phyloP scores from a whole-genome alignment of 2,329 filamentous ascomycete species.

The Aspergillus latus region DNA sequence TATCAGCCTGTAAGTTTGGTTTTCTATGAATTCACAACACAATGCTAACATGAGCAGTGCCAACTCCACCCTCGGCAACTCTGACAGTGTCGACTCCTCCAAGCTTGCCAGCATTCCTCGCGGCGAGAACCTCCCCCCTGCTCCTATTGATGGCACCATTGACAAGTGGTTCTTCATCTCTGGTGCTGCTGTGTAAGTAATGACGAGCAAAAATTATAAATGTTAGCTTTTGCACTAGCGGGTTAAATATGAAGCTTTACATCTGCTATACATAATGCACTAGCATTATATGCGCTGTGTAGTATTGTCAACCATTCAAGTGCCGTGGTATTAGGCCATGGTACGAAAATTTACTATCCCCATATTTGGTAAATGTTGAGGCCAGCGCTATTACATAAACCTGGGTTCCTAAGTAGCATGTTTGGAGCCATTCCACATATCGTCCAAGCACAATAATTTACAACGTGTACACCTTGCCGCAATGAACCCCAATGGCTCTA shows the following conservation, averaged over 20 bases:
- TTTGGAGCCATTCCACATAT: too few species aligned
- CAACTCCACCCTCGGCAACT: slow-evolving; percentile 78
- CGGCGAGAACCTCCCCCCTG: slow-evolving; percentile 76
- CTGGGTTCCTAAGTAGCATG: too few species aligned
- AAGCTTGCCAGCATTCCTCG: slow-evolving; percentile 74
- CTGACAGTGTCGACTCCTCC: slow-evolving; percentile 66
- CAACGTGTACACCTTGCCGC: neutral
- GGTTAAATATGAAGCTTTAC: slow-evolving; percentile 10
- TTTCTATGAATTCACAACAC: neutral
- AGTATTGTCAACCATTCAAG: neutral
- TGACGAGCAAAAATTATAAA: slow-evolving; percentile 28
- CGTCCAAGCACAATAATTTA: neutral
- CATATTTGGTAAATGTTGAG: too few species aligned
- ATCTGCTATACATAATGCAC: slow-evolving; percentile 6
- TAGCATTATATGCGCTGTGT: neutral
- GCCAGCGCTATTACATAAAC: too few species aligned
- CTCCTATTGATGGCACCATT: slow-evolving; percentile 91
- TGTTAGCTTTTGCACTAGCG: slow-evolving; percentile 21
- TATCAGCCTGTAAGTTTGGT: slow-evolving; percentile 69
- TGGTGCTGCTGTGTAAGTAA: slow-evolving; percentile 75
- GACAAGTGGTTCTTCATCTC: slow-evolving; percentile 99
- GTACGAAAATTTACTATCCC: neutral
- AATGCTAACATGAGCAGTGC: slow-evolving; percentile 54
- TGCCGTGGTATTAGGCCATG: neutral
- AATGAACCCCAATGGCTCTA: neutral